phyloP scores from a whole-genome alignment of 257 asterid genomes.

The Lithospermum erythrorhizon region DNA sequence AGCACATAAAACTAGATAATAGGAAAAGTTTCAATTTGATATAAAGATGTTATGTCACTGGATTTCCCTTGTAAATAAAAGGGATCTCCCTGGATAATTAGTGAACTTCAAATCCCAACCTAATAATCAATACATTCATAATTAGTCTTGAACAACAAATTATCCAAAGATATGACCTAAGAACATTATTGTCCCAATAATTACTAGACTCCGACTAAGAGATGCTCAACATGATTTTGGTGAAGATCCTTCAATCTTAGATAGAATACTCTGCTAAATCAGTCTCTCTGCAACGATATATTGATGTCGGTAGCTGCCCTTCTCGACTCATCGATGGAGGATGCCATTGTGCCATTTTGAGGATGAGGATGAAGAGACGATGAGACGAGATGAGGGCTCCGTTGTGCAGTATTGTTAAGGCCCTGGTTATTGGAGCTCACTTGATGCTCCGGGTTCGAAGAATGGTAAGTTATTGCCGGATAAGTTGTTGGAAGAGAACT shows the following conservation, averaged over 20 bases:
- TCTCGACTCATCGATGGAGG: constrained; percentile 35
- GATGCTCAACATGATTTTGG: neutral
- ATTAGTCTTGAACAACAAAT: neutral
- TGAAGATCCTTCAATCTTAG: neutral
- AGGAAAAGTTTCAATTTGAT: neutral
- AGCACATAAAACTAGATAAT: too few species aligned
- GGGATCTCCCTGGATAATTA: neutral
- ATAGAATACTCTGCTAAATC: neutral
- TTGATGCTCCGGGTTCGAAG: constrained; percentile 22
- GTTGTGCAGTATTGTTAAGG: constrained; percentile 8
- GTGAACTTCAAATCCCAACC: neutral
- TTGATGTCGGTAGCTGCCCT: constrained; percentile 56
- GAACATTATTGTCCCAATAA: neutral
- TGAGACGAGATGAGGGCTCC: constrained; percentile 16
- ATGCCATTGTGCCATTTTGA: constrained; percentile 30
- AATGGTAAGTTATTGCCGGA: constrained; percentile 16
- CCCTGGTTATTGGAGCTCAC: constrained; percentile 21
- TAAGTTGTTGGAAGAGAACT: constrained; percentile 15
- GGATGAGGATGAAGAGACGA: constrained; percentile 26
- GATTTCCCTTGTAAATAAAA: neutral
- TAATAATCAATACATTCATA: neutral
- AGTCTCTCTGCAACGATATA: constrained; percentile 51
- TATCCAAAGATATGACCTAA: neutral
- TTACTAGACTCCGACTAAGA: neutral
- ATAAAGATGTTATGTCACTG: neutral